A percentile compares a stretch with the other conserved stretches of the same genome.
Conservation (phyloP, 2,329 filamentous ascomycete genomes). For the Zymoseptoria crescenta region DNA sequence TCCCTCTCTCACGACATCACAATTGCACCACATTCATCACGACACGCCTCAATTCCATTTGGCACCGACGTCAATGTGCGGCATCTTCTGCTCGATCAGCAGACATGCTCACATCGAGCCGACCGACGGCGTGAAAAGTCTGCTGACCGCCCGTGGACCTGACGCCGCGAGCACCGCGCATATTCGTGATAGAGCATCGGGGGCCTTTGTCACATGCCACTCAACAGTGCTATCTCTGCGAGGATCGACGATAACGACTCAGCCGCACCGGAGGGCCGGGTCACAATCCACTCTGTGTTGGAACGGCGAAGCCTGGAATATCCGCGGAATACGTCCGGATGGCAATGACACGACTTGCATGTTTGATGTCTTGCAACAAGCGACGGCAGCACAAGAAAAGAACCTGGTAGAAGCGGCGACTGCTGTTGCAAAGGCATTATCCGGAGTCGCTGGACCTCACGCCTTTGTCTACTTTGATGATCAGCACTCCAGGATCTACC, state of each 20-base stretch:
- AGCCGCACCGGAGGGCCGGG: conserved; percentile 58
- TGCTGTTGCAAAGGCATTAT: conserved; percentile 10
- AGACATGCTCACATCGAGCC: conserved; percentile 16
- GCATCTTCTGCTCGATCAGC: conserved; percentile 30
- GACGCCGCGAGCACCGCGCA: conserved; percentile 18
- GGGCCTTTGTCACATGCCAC: conserved; percentile 49
- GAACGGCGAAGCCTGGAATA: conserved; percentile 94
- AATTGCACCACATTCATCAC: not conserved
- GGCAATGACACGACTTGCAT: conserved; percentile 74
- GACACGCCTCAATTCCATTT: not conserved
- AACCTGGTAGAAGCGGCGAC: not conserved
- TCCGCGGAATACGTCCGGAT: conserved; percentile 49
- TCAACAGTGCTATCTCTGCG: conserved; percentile 90
- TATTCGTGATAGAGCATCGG: conserved; percentile 1
- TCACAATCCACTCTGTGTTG: conserved; percentile 72
- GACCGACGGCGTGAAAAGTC: conserved; percentile 11
- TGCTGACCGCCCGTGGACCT: conserved; percentile 26
- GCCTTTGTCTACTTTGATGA: conserved; percentile 79
- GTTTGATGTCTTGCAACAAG: conserved; percentile 47
- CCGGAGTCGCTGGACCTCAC: conserved; percentile 59
- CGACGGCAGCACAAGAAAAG: not conserved
- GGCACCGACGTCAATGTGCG: conserved; percentile 24
- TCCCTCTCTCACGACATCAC: not conserved
- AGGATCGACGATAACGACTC: conserved; percentile 60
- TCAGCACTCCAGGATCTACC: conserved; percentile 57